A percentile compares a stretch with the other conserved stretches of the same genome.
Evolutionary conservation across 2,329 filamentous ascomycete genomes (phyloP).

Genomic region (Sporothrix inflata): DNA sequence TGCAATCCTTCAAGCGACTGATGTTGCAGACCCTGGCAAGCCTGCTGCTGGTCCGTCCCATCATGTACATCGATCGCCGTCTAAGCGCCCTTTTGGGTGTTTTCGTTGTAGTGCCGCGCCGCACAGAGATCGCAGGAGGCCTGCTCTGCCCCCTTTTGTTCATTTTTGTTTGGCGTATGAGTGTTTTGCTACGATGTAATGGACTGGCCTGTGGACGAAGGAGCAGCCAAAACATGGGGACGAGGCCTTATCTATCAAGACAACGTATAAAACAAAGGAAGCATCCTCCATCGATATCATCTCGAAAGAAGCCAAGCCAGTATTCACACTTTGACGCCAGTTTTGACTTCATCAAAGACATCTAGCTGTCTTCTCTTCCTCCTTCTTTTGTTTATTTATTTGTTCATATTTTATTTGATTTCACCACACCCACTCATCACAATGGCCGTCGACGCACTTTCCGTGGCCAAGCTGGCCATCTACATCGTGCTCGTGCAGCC

Average conservation of each 20-base stretch:
- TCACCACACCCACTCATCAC: neutral
- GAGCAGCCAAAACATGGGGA: neutral
- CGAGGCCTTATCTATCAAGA: neutral
- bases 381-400: neutral
- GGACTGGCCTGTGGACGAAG: neutral
- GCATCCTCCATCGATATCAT: neutral
- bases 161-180: too few species aligned
- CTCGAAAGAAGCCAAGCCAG: neutral
- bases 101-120: neutral
- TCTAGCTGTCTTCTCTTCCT: neutral
- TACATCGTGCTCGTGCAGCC: slow-evolving; percentile 15
- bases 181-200: too few species aligned
- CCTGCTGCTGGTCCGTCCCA: neutral
- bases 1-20: neutral
- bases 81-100: neutral
- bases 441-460: slow-evolving; percentile 7
- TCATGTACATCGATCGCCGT: neutral
- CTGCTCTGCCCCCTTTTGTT: neutral
- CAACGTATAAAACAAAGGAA: neutral
- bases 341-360: neutral
- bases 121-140: neutral
- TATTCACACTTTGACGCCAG: neutral
- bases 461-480: slow-evolving; percentile 17
- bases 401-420: too few species aligned
- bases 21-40: neutral